A percentile compares a stretch with the other conserved stretches of the same genome.
Evolutionary conservation across 495 filamentous ascomycete genomes (phyloP).

Genomic region (Daldinia childiae): DNA sequence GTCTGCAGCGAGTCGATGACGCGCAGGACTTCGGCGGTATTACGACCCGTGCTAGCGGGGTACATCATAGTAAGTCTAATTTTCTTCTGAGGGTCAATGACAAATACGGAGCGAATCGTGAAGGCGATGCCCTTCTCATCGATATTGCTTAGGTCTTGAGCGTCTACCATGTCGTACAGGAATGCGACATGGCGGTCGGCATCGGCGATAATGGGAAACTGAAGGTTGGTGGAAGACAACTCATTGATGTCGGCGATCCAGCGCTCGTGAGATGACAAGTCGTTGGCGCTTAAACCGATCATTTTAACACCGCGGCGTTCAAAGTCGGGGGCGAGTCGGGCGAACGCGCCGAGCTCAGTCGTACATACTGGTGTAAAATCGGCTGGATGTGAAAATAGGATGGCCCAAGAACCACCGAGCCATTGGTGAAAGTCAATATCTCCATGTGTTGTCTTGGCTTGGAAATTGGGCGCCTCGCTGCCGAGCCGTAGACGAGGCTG

Average conservation of each 20-base stretch:
- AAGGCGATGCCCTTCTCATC: slow-evolving; percentile 95
- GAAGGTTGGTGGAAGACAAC: slow-evolving; percentile 77
- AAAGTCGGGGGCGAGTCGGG: slow-evolving; percentile 97
- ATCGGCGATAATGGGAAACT: slow-evolving; percentile 97
- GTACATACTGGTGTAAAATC: slow-evolving; percentile 96
- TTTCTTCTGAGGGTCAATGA: slow-evolving; percentile 97
- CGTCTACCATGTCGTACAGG: slow-evolving; percentile 95
- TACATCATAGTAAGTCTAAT: slow-evolving; percentile 96
- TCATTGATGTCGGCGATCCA: slow-evolving; percentile 98
- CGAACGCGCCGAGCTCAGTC: slow-evolving; percentile 96
- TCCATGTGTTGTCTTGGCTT: slow-evolving; percentile 88
- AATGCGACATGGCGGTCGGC: slow-evolving; percentile 91
- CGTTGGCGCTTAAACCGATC: slow-evolving; percentile 91
- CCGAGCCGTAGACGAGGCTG: slow-evolving; percentile 78
- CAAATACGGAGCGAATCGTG: slow-evolving; percentile 97
- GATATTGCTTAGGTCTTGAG: slow-evolving; percentile 77
- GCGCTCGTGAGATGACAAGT: slow-evolving; percentile 65
- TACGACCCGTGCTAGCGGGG: slow-evolving; percentile 95
- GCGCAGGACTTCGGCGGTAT: slow-evolving; percentile 93
- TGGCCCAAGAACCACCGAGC: slow-evolving; percentile 90
- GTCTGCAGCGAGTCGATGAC: slow-evolving; percentile 96
- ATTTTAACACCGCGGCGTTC: slow-evolving; percentile 90
- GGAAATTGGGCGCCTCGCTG: slow-evolving; percentile 89
- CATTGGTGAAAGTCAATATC: slow-evolving; percentile 96
- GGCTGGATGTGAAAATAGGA: slow-evolving; percentile 97